phyloP scores from a whole-genome alignment of 2,329 filamentous ascomycete genomes.

The Hirsutella rhossiliensis region DNA sequence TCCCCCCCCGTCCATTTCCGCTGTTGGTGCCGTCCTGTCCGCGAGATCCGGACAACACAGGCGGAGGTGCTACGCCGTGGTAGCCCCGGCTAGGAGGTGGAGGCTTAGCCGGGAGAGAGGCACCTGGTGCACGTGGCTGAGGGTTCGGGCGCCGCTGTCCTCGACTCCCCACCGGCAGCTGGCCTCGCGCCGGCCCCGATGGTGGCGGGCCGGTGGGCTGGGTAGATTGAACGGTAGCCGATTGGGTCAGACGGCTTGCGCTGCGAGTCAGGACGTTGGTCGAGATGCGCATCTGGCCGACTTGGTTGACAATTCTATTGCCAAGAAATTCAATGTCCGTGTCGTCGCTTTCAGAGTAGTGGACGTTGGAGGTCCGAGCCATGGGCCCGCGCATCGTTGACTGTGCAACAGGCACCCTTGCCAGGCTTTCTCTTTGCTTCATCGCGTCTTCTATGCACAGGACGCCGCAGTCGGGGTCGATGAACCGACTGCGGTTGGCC shows the following conservation, averaged over 20 bases:
- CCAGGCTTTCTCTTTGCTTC: constrained; percentile 11
- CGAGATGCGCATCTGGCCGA: constrained; percentile 25
- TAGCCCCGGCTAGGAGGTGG: constrained; percentile 9
- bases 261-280: constrained; percentile 20
- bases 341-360: constrained; percentile 35
- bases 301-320: constrained; percentile 15
- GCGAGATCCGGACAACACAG: not conserved
- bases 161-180: too few relatives aligned
- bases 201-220: constrained; percentile 23
- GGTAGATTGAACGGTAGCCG: constrained; percentile 13
- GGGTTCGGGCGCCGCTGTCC: constrained; percentile 2
- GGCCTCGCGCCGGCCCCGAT: not conserved
- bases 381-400: constrained; percentile 22
- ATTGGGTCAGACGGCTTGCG: constrained; percentile 10
- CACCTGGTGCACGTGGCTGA: not conserved
- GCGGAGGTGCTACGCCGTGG: constrained; percentile 17
- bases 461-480: constrained; percentile 30
- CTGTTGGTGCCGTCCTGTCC: constrained; percentile 4
- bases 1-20: constrained; percentile 10
- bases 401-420: constrained; percentile 12
- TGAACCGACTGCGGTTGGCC: constrained; percentile 33
- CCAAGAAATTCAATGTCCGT: constrained; percentile 32
- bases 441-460: constrained; percentile 23
- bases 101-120: not conserved
- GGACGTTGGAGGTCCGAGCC: constrained; percentile 23